These are phyloP conservation scores for Cutaneotrichosporon arboriforme DNA, from an alignment of 1,284 basidiomycete species.

Conservation along the genomic window DNA sequence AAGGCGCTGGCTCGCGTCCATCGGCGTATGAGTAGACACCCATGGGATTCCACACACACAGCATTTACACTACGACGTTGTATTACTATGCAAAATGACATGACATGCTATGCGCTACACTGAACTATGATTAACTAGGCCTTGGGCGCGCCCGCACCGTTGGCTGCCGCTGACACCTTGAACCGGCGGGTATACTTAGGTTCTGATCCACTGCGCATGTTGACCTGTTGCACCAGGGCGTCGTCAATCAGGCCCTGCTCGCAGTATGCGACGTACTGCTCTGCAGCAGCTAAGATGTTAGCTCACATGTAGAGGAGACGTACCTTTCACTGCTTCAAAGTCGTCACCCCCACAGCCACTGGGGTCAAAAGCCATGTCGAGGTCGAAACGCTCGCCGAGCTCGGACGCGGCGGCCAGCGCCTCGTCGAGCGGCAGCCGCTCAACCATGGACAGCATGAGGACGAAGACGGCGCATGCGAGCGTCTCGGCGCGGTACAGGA, in stretches of 20 bases:
- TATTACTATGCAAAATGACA: conserved; percentile 14
- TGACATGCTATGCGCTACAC: conserved; percentile 7
- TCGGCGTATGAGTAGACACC: conserved; percentile 31
- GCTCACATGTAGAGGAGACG: background rate
- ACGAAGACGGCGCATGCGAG: conserved; percentile 27
- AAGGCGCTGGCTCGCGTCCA: conserved; percentile 39
- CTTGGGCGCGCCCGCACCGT: background rate
- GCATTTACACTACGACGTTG: conserved; percentile 7
- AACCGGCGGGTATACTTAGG: conserved; percentile 4
- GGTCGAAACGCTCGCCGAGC: conserved; percentile 23
- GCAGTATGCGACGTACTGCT: conserved; percentile 14
- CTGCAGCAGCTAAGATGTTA: conserved; percentile 10
- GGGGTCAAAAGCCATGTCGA: conserved; percentile 23
- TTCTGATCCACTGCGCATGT: background rate
- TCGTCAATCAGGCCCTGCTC: conserved; percentile 12
- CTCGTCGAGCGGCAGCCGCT: conserved; percentile 17
- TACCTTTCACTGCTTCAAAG: conserved; percentile 21
- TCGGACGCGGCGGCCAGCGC: conserved; percentile 24
- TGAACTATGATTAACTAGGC: background rate
- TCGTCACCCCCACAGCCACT: conserved; percentile 19
- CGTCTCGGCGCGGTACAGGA: conserved; percentile 26
- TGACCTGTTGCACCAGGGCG: conserved; percentile 3
- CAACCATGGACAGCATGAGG: conserved; percentile 24
- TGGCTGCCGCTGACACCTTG: background rate
- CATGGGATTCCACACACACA: background rate